phyloP scores from a whole-genome alignment of 1,139 yeast species.

The Blastobotrys aristatus region DNA sequence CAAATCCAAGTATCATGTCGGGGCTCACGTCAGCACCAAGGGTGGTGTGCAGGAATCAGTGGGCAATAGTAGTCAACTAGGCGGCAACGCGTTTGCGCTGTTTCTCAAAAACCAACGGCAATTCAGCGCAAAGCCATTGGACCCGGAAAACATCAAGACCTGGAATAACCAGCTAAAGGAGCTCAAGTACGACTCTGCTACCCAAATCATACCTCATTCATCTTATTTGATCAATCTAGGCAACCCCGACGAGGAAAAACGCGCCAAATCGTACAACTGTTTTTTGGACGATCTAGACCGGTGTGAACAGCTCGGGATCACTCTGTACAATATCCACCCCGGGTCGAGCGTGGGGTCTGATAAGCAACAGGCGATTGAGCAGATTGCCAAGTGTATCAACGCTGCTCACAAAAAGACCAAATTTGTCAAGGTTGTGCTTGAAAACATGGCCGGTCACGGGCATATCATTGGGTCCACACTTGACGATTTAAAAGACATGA shows the following conservation, averaged over 20 bases:
- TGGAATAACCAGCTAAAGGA: conserved; percentile 60
- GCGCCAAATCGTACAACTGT: conserved; percentile 68
- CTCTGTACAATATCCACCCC: conserved; percentile 89
- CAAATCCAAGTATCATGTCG: conserved; percentile 26
- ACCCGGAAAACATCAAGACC: conserved; percentile 57
- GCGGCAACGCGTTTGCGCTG: conserved; percentile 74
- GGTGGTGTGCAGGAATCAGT: conserved; percentile 64
- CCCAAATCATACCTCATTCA: conserved; percentile 88
- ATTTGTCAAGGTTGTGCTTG: conserved; percentile 83
- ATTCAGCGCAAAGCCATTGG: conserved; percentile 81
- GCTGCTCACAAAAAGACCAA: conserved; percentile 65
- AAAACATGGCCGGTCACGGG: conserved; percentile 98
- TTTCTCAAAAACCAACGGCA: conserved; percentile 86
- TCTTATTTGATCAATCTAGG: conserved; percentile 89
- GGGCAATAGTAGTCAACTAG: conserved; percentile 17
- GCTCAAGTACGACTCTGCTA: conserved; percentile 63
- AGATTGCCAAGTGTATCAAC: conserved; percentile 75
- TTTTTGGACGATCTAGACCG: conserved; percentile 80
- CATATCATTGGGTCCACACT: conserved; percentile 78
- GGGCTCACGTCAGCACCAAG: conserved; percentile 36
- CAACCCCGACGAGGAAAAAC: conserved; percentile 80
- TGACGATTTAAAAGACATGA: conserved; percentile 70
- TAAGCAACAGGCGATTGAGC: conserved; percentile 55
- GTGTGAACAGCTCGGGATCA: conserved; percentile 81
- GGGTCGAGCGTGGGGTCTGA: conserved; percentile 75